Evolutionary conservation across 1,284 basidiomycete species (phyloP).

Genomic region (Kalmanozyma brasiliensis): DNA sequence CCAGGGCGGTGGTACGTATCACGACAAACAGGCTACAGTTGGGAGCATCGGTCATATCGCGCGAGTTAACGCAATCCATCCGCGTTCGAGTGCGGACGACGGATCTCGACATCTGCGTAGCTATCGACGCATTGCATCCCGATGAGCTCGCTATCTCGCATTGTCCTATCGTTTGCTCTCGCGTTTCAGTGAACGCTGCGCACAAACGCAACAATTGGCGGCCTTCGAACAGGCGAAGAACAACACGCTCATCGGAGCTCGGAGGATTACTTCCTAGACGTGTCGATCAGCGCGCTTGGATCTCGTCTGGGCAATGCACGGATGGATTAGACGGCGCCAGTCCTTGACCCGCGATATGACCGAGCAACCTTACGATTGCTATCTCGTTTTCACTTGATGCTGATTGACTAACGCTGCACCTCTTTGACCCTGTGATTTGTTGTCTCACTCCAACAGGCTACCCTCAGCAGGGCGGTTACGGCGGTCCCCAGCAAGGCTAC

Average conservation of each 20-base stretch:
- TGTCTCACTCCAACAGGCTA: conserved; percentile 21
- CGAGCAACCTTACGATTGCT: background rate
- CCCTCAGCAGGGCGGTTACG: conserved; percentile 39
- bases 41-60: conserved; percentile 2
- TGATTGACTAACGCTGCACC: too few species aligned
- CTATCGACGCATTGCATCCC: too few species aligned
- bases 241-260: too few species aligned
- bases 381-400: too few species aligned
- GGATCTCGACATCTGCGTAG: too few species aligned
- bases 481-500: conserved; percentile 30
- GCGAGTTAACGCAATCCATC: conserved; percentile 4
- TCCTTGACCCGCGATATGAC: background rate
- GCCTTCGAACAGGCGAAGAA: background rate
- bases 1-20: conserved; percentile 42
- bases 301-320: too few species aligned
- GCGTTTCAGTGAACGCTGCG: too few species aligned
- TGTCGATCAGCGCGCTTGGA: too few species aligned
- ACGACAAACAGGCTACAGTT: conserved; percentile 6
- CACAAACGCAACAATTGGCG: background rate
- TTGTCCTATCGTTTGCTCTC: too few species aligned
- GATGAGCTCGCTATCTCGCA: too few species aligned
- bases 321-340: too few species aligned
- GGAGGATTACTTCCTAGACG: too few species aligned
- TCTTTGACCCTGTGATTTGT: background rate
- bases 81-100: background rate